These are phyloP conservation scores for Plasmopara viticola DNA, from an alignment of 352 stramenopile species.

Conservation along the genomic window DNA sequence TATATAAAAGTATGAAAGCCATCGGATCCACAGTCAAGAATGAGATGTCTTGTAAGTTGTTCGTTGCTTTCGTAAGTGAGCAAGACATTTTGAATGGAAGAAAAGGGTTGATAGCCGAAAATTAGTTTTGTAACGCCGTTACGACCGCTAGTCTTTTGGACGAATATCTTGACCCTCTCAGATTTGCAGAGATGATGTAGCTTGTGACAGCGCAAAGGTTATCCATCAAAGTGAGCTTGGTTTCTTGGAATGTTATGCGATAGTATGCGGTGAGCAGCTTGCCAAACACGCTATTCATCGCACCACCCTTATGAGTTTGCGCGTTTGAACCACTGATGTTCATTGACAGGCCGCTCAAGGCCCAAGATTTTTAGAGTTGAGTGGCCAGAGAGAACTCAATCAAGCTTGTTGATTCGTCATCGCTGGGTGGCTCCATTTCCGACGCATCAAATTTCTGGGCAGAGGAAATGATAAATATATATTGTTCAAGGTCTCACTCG, in stretches of 20 bases:
- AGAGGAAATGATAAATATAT: not conserved
- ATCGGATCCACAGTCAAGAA: too few relatives aligned
- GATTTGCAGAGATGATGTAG: conserved; percentile 1
- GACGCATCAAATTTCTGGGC: not conserved
- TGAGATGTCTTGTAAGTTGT: too few relatives aligned
- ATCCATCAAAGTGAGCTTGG: not conserved
- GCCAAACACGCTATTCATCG: conserved; percentile 1
- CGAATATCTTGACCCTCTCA: not conserved
- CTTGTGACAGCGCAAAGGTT: not conserved
- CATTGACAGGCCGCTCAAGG: not conserved
- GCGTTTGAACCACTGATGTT: conserved; percentile 1
- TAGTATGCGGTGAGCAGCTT: too few relatives aligned
- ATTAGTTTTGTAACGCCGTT: too few relatives aligned
- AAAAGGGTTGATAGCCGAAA: too few relatives aligned
- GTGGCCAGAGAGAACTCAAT: not conserved
- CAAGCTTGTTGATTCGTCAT: not conserved
- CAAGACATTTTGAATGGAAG: too few relatives aligned
- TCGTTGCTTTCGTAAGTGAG: too few relatives aligned
- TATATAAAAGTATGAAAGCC: too few relatives aligned
- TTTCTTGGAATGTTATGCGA: not conserved
- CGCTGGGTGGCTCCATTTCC: not conserved
- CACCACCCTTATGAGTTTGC: not conserved
- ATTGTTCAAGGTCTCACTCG: not conserved
- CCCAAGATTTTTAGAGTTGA: not conserved
- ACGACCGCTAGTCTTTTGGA: not conserved